These are phyloP conservation scores for Sarocladium kiliense DNA, from an alignment of 2,329 filamentous ascomycete genomes.

Conservation along the genomic window DNA sequence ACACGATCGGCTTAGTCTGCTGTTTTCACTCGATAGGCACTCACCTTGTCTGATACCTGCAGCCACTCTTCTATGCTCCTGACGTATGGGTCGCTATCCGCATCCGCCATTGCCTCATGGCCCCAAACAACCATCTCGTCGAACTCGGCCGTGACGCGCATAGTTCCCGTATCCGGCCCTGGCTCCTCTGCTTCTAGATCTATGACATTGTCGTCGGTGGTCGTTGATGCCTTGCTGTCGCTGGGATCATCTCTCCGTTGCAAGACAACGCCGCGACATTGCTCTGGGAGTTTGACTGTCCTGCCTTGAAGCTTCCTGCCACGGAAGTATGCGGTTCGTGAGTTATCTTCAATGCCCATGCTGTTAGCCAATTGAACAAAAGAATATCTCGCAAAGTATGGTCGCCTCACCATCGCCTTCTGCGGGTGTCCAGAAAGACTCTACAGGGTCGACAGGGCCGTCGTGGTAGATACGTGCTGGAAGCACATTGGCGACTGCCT, in stretches of 20 bases:
- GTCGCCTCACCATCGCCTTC: constrained; percentile 32
- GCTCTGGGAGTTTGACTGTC: constrained; percentile 59
- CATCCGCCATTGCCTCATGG: constrained; percentile 64
- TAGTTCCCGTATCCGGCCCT: constrained; percentile 45
- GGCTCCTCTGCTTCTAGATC: constrained; percentile 28
- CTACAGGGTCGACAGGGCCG: constrained; percentile 59
- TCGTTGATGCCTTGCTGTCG: background rate
- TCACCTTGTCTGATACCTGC: constrained; percentile 62
- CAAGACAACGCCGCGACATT: constrained; percentile 62
- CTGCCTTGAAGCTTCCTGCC: constrained; percentile 74
- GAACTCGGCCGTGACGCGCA: constrained; percentile 65
- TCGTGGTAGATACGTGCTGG: constrained; percentile 78
- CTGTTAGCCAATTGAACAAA: background rate
- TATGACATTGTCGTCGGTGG: background rate
- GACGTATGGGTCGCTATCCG: constrained; percentile 62
- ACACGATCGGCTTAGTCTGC: background rate
- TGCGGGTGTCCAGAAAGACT: constrained; percentile 66
- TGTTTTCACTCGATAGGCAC: constrained; percentile 18
- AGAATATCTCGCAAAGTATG: too few species aligned
- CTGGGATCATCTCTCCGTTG: constrained; percentile 1
- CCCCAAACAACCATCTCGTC: constrained; percentile 78
- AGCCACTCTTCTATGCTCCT: constrained; percentile 80
- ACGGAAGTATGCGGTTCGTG: constrained; percentile 63
- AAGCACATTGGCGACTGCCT: constrained; percentile 63
- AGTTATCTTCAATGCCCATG: constrained; percentile 36